A percentile compares a stretch with the other conserved stretches of the same genome.
Evolutionary conservation across 2,329 filamentous ascomycete genomes (phyloP).

Genomic region (Aspergillus texensis): DNA sequence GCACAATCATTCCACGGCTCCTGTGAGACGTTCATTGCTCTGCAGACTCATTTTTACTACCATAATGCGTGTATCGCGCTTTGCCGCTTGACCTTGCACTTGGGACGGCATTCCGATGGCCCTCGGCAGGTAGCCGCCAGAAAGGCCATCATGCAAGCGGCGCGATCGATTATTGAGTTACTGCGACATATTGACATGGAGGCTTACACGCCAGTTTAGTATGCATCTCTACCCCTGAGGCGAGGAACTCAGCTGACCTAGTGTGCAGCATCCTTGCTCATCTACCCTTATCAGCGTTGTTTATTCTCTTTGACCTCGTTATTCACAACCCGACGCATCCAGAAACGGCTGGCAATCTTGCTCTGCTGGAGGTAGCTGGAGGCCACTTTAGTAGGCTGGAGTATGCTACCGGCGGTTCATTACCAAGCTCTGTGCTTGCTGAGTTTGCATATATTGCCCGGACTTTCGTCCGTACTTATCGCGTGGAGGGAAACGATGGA

Average conservation of each 20-base stretch:
- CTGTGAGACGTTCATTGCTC: conserved; percentile 20
- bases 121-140: too few relatives aligned
- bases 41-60: conserved; percentile 37
- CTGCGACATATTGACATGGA: conserved; percentile 37
- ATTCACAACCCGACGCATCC: conserved; percentile 41
- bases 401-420: conserved; percentile 37
- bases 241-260: not conserved
- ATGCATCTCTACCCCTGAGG: conserved; percentile 13
- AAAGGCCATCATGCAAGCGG: conserved; percentile 29
- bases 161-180: conserved; percentile 39
- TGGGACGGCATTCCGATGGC: too few relatives aligned
- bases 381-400: conserved; percentile 50
- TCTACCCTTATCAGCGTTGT: conserved; percentile 41
- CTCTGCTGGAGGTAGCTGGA: conserved; percentile 45
- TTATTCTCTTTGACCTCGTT: conserved; percentile 48
- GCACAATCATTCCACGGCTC: not conserved
- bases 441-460: conserved; percentile 48
- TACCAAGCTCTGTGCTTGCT: conserved; percentile 44
- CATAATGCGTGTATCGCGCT: conserved; percentile 36
- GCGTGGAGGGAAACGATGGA: not conserved
- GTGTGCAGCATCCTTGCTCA: conserved; percentile 34
- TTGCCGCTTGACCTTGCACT: conserved; percentile 30
- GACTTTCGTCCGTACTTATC: conserved; percentile 34
- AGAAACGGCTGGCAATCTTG: conserved; percentile 42
- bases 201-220: conserved; percentile 40